These are phyloP conservation scores for Nothophaeocryptopus gaeumannii DNA, from an alignment of 2,329 filamentous ascomycete genomes.

Conservation along the genomic window DNA sequence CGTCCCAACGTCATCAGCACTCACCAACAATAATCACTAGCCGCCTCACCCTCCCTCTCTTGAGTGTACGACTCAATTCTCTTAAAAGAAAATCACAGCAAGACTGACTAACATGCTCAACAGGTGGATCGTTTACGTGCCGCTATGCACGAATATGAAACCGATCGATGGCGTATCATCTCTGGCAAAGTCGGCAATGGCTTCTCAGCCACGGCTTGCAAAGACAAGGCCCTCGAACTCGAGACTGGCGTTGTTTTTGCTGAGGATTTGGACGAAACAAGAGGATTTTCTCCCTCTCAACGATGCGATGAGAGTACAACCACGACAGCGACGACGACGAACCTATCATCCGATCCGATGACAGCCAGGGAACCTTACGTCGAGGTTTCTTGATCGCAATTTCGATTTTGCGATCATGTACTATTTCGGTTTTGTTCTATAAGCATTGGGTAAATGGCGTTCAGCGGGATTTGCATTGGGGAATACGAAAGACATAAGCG, in stretches of 20 bases:
- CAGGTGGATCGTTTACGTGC: constrained; percentile 71
- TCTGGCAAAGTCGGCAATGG: constrained; percentile 87
- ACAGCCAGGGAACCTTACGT: constrained; percentile 8
- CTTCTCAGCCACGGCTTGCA: constrained; percentile 82
- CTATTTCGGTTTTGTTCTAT: neutral
- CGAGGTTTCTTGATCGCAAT: neutral
- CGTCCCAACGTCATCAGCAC: constrained; percentile 5
- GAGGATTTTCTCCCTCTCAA: constrained; percentile 8
- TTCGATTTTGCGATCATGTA: neutral
- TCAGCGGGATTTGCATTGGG: neutral
- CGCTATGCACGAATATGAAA: constrained; percentile 79
- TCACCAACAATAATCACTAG: neutral
- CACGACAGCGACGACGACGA: constrained; percentile 4
- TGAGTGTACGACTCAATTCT: neutral
- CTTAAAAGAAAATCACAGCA: neutral
- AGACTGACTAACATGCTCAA: neutral
- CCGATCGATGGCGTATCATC: constrained; percentile 89
- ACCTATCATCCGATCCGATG: constrained; percentile 3
- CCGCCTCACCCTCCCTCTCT: neutral
- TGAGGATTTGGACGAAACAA: constrained; percentile 16
- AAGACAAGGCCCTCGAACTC: constrained; percentile 71
- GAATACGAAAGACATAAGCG: neutral
- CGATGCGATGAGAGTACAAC: no score
- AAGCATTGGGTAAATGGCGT: constrained; percentile 1
- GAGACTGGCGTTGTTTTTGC: constrained; percentile 22